These are phyloP conservation scores for Prosopis cineraria DNA, from an alignment of 306 rosid species.

Conservation along the genomic window DNA sequence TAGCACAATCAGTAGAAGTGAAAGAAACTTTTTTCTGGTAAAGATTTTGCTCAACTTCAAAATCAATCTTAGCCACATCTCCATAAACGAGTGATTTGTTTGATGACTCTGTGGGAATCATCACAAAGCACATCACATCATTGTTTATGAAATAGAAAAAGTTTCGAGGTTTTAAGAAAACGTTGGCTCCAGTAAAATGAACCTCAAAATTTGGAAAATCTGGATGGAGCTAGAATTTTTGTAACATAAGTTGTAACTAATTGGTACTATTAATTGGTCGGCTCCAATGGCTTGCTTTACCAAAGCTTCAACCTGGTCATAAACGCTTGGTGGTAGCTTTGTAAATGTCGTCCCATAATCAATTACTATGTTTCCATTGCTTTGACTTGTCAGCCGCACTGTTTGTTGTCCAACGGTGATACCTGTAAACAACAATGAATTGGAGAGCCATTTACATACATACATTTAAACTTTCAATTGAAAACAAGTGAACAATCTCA, in stretches of 20 bases:
- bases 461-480: no score
- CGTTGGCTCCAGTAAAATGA: constrained; percentile 13
- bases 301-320: background rate
- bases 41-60: background rate
- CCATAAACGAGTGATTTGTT: background rate
- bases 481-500: no score
- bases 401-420: background rate
- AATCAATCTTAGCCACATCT: background rate
- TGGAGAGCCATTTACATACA: no score
- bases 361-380: background rate
- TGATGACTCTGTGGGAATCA: background rate
- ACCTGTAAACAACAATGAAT: background rate
- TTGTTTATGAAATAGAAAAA: background rate
- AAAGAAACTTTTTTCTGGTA: background rate
- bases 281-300: background rate
- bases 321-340: background rate
- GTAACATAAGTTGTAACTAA: background rate
- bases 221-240: background rate
- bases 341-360: constrained; percentile 23
- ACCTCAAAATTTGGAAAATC: background rate
- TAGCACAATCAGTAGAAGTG: background rate
- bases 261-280: background rate
- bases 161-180: background rate
- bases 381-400: background rate
- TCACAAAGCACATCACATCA: background rate